These are phyloP conservation scores for Lichtheimia ramosa DNA, from an alignment of 371 early-diverging fungal species.

Conservation along the genomic window DNA sequence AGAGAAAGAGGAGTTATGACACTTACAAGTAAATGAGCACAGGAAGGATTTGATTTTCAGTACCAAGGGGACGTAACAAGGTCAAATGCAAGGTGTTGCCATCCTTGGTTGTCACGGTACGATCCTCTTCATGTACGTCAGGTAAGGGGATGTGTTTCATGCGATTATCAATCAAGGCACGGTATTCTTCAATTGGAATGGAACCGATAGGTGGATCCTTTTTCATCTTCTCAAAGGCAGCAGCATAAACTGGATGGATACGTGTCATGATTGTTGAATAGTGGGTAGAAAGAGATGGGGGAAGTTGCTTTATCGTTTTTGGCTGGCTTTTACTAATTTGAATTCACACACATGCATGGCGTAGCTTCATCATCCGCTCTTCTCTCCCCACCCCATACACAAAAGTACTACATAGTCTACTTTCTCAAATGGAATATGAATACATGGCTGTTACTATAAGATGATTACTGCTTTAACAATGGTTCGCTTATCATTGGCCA, in stretches of 20 bases:
- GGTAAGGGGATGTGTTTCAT: background rate
- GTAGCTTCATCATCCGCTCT: too few species aligned
- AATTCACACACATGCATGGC: too few species aligned
- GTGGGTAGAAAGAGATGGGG: too few species aligned
- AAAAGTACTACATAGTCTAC: too few species aligned
- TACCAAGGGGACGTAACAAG: slow-evolving; percentile 14
- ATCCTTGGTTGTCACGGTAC: background rate
- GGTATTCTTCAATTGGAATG: slow-evolving; percentile 8
- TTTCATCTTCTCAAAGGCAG: slow-evolving; percentile 4
- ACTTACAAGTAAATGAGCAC: slow-evolving; percentile 16
- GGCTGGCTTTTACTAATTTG: too few species aligned
- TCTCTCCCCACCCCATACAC: too few species aligned
- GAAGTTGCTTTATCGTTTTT: too few species aligned
- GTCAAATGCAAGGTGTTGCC: background rate
- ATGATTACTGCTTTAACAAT: too few species aligned
- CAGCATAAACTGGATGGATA: slow-evolving; percentile 16
- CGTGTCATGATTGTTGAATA: background rate
- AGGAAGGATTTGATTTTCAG: slow-evolving; percentile 14
- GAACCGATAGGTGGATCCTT: slow-evolving; percentile 3
- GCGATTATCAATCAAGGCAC: background rate
- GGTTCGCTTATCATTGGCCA: too few species aligned
- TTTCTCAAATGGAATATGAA: too few species aligned
- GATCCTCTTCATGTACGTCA: slow-evolving; percentile 2
- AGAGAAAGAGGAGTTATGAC: background rate
- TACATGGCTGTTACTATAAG: too few species aligned